Conservation (phyloP, 352 stramenopile genomes). For the Phytophthora citrophthora region DNA sequence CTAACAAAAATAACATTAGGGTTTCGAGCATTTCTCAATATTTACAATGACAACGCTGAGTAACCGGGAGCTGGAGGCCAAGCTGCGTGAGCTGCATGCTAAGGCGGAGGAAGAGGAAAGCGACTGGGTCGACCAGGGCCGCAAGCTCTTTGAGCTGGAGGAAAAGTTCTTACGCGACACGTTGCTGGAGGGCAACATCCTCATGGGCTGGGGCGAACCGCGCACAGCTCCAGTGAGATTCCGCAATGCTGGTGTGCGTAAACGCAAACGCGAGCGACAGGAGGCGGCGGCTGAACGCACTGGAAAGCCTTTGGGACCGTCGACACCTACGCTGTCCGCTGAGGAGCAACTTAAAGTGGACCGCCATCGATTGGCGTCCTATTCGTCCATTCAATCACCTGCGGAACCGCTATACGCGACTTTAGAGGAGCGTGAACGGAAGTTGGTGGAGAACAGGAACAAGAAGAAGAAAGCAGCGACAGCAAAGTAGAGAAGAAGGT, state of each 20-base stretch:
- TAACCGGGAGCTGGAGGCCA: conserved; percentile 62
- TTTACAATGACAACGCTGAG: not conserved
- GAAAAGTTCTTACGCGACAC: conserved; percentile 76
- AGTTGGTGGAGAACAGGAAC: conserved; percentile 24
- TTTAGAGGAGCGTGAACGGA: conserved; percentile 35
- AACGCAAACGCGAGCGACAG: conserved; percentile 66
- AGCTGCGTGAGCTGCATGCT: conserved; percentile 47
- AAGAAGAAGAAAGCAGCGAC: conserved; percentile 43
- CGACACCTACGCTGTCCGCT: conserved; percentile 28
- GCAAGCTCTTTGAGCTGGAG: conserved; percentile 81
- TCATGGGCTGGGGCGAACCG: conserved; percentile 73
- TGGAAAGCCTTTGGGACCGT: conserved; percentile 4
- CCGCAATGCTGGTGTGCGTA: conserved; percentile 69
- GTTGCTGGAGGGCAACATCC: conserved; percentile 73
- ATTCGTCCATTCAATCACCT: conserved; percentile 71
- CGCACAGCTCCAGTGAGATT: conserved; percentile 69
- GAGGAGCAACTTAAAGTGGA: conserved; percentile 74
- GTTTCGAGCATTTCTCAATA: no score
- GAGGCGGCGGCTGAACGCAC: conserved; percentile 31
- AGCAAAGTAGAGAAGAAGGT: conserved; percentile 23
- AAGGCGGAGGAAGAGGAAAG: conserved; percentile 53
- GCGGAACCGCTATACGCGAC: conserved; percentile 52
- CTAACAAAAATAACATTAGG: no score
- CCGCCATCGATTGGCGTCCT: conserved; percentile 69
- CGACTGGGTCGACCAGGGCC: conserved; percentile 68